Evolutionary conservation across 306 rosid species (phyloP).

Genomic region (Neltuma alba): DNA sequence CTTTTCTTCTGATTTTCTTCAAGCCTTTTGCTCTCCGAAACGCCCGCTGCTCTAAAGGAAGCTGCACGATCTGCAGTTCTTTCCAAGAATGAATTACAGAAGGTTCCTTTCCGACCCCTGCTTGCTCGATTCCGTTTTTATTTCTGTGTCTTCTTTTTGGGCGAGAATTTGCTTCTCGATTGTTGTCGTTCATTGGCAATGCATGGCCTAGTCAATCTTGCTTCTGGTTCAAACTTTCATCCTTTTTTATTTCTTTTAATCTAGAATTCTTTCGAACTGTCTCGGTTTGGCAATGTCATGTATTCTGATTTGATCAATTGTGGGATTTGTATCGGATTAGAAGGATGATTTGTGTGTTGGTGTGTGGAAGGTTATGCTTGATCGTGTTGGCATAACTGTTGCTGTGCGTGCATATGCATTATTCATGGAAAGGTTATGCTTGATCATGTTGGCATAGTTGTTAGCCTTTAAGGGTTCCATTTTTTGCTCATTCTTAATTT

Average conservation of each 20-base stretch:
- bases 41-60: not conserved
- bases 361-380: not conserved
- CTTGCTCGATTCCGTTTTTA: slow-evolving; percentile 8
- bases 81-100: slow-evolving; percentile 71
- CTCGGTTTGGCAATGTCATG: not conserved
- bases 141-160: not conserved
- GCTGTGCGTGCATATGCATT: not conserved
- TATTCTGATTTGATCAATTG: not conserved
- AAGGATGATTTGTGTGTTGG: slow-evolving; percentile 6
- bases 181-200: slow-evolving; percentile 5
- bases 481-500: too few relatives aligned
- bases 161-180: not conserved
- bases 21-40: not conserved
- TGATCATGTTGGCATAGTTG: too few relatives aligned
- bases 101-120: slow-evolving; percentile 55
- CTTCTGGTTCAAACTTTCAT: not conserved
- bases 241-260: not conserved
- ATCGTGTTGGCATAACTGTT: not conserved
- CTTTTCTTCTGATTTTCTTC: not conserved
- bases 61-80: slow-evolving; percentile 22
- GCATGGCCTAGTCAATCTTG: slow-evolving; percentile 6
- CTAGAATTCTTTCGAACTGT: not conserved
- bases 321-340: slow-evolving; percentile 16
- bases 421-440: too few relatives aligned
- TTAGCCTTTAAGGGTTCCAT: too few relatives aligned